These are phyloP conservation scores for Rehmannia glutinosa DNA, from an alignment of 257 asterid genomes.

Conservation along the genomic window DNA sequence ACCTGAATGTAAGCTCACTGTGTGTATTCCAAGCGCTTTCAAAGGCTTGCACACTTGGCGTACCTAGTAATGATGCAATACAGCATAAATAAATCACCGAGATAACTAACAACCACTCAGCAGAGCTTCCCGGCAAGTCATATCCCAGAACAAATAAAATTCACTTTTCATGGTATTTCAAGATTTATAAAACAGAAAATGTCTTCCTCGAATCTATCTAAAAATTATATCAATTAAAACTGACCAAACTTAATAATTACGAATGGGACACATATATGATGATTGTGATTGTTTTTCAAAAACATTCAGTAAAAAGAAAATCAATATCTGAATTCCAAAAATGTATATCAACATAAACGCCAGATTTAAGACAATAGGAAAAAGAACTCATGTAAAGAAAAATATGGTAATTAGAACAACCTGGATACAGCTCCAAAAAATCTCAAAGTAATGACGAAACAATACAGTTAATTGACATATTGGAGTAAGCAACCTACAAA, in stretches of 20 bases:
- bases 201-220: not conserved
- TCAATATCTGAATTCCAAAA: not conserved
- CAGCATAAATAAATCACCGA: not conserved
- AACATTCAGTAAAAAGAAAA: not conserved
- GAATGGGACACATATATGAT: not conserved
- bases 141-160: not conserved
- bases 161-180: not conserved
- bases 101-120: not conserved
- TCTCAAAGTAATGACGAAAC: no score
- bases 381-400: not conserved
- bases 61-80: slow-evolving; percentile 40
- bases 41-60: slow-evolving; percentile 75
- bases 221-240: not conserved
- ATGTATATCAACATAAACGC: not conserved
- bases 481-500: slow-evolving; percentile 25
- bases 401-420: not conserved
- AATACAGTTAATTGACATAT: no score
- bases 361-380: not conserved
- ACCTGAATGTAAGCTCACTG: slow-evolving; percentile 84
- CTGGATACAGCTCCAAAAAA: not conserved
- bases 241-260: not conserved
- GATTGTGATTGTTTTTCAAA: not conserved
- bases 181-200: not conserved
- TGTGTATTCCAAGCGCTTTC: slow-evolving; percentile 64
- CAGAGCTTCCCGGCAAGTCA: not conserved